phyloP scores from a whole-genome alignment of 331 rosid genomes.

The Stylosanthes scabra region DNA sequence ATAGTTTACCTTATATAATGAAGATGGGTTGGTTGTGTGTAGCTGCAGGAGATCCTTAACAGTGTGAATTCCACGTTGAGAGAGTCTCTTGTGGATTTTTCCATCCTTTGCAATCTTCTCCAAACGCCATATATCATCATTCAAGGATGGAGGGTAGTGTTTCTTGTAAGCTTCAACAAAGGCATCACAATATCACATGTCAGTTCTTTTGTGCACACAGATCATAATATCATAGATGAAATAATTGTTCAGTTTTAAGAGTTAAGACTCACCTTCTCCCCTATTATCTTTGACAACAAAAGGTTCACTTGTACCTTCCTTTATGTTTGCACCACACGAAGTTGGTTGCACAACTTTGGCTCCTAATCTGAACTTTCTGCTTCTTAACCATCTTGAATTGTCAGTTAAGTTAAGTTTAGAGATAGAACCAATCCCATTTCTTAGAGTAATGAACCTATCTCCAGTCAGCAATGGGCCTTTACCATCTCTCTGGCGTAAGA shows the following conservation, averaged over 20 bases:
- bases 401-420: constrained; percentile 55
- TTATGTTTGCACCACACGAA: constrained; percentile 42
- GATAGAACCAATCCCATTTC: constrained; percentile 55
- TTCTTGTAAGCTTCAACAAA: constrained; percentile 65
- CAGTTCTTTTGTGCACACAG: constrained; percentile 21
- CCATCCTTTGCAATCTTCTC: constrained; percentile 66
- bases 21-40: constrained; percentile 40
- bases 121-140: constrained; percentile 78
- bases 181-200: constrained; percentile 12
- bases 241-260: not conserved
- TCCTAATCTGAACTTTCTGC: constrained; percentile 65
- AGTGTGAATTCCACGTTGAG: constrained; percentile 30
- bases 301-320: constrained; percentile 68
- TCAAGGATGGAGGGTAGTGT: constrained; percentile 65
- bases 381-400: constrained; percentile 73
- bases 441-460: constrained; percentile 43
- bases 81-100: constrained; percentile 40
- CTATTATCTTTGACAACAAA: constrained; percentile 76
- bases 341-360: constrained; percentile 46
- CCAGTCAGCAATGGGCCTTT: constrained; percentile 70
- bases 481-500: constrained; percentile 61
- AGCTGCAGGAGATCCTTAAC: constrained; percentile 63
- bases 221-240: not conserved
- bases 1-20: constrained; percentile 50
- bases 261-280: constrained; percentile 84